Percentiles rank a stretch among this genome's conserved stretches.
phyloP scores from a whole-genome alignment of 2,329 filamentous ascomycete species.

The Apiospora rasikravindrae region DNA sequence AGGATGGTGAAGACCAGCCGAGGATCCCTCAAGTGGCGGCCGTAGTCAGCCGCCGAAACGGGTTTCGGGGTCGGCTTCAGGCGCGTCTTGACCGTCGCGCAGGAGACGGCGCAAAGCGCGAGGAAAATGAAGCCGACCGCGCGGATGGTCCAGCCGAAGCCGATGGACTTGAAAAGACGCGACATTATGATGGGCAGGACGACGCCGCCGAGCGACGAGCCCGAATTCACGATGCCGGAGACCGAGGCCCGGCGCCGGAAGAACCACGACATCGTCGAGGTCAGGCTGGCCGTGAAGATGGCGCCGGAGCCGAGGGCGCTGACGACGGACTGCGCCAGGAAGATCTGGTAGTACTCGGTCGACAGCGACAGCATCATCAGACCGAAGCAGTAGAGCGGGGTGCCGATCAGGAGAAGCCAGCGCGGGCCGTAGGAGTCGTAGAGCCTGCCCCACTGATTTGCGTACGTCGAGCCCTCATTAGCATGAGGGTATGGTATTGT shows the following conservation, averaged over 20 bases:
- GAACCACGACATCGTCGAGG: conserved; percentile 47
- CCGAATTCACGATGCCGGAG: conserved; percentile 53
- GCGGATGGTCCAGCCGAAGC: conserved; percentile 48
- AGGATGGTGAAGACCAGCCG: conserved; percentile 41
- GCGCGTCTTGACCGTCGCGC: conserved; percentile 41
- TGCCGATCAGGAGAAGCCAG: conserved; percentile 56
- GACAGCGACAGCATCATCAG: conserved; percentile 65
- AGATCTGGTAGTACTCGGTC: conserved; percentile 46
- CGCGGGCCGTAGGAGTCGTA: conserved; percentile 56
- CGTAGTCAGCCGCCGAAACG: no score
- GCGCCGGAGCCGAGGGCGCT: conserved; percentile 41
- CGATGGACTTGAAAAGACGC: conserved; percentile 54
- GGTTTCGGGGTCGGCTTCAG: conserved; percentile 41
- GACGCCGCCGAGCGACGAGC: conserved; percentile 55
- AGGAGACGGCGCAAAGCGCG: conserved; percentile 36
- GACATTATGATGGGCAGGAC: conserved; percentile 64
- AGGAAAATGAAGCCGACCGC: conserved; percentile 45
- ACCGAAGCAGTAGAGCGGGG: conserved; percentile 59
- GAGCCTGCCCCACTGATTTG: background rate
- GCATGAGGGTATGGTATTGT: conserved; percentile 12
- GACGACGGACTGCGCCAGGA: conserved; percentile 45
- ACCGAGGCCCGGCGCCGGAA: conserved; percentile 51
- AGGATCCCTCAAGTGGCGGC: no score
- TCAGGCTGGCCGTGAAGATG: conserved; percentile 42
- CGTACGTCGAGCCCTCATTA: background rate